Evolutionary conservation across 2,329 filamentous ascomycete species (phyloP), one percentile per base, ranked within the genome.

Genomic region (Thielaviopsis musarum): DNA sequence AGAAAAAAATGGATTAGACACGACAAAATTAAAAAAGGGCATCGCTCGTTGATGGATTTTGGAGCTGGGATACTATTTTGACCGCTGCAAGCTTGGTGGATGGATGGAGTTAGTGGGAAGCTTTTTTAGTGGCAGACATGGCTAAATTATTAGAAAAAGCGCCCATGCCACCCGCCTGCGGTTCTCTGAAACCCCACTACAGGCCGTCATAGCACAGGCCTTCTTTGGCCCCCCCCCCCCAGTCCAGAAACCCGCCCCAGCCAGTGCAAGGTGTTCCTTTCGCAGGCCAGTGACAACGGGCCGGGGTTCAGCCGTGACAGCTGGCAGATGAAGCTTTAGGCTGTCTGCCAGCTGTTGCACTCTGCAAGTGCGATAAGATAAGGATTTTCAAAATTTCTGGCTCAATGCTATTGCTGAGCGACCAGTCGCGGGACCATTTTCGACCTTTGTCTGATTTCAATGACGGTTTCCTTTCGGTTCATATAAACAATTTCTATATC

Each of bases 331-430:
- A n/a, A n/a, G 15, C 15, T n/a, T 3, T 2, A 5, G 17, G 10
- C 30, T 2, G 38, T n/a, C 38, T 58, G 57, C 30, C 59, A 60
- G 59, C 54, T 57, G 48, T 5, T 17, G 19, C 30, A 21, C 21
- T 38, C 2, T 26, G 6, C 22, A 24, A 15, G 17, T 54, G 26
- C 51, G 59, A 61, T 58, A 61, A 61, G 59, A 61, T 61, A 61
- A 61, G 55, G 48, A 52, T 15, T 57, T 49, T 58, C 28, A 58
- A 61, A 61, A 58, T 58, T 58, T 58, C 30, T 57, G 28, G 54
- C 54, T 38, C 7, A 21, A 22, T 53, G 7, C 19, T 12, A 51
- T 17, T 45, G 5, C 34, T 41, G 19, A 15, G 15, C 26, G 49
- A 34, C 22, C 12, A 6, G 19, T 21, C 49, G 7, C 21, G 22